Evolutionary conservation across 225 moss, liverwort and hornwort genomes (phyloP).

Genomic region (Antitrichia curtipendula): DNA sequence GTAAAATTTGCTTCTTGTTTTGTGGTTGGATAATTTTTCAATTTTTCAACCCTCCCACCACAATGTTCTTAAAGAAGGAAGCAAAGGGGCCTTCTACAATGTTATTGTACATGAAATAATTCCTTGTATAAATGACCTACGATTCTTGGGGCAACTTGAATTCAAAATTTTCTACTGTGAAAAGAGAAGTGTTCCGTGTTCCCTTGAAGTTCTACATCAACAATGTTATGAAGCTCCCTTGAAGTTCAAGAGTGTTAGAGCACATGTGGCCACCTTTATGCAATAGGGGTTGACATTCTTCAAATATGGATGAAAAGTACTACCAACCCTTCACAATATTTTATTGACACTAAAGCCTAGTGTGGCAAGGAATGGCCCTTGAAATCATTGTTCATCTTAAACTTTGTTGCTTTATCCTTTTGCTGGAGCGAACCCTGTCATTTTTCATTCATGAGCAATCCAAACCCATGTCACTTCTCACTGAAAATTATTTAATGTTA

Average conservation of each 20-base stretch:
- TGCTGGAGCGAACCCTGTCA: too few species aligned
- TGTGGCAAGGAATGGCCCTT: neutral
- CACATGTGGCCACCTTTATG: too few species aligned
- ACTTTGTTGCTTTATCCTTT: too few species aligned
- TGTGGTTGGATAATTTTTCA: neutral
- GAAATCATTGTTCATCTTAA: neutral
- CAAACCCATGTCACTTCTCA: too few species aligned
- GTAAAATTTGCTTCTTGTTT: neutral
- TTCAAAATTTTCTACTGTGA: neutral
- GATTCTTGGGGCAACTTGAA: neutral
- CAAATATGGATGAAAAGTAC: too few species aligned
- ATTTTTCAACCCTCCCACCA: neutral
- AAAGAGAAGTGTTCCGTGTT: fast-evolving
- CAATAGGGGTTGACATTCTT: too few species aligned
- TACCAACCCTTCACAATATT: too few species aligned
- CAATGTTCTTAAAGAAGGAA: neutral
- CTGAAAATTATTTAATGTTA: too few species aligned
- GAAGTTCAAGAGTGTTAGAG: neutral
- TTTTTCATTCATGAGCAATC: too few species aligned
- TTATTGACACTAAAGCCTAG: too few species aligned
- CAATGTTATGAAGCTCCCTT: neutral
- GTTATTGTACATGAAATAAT: neutral
- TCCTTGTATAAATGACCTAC: neutral
- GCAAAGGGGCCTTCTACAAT: neutral
- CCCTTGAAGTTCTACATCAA: neutral